Evolutionary conservation across 2,329 filamentous ascomycete species (phyloP).

Genomic region (Exophiala mesophila): DNA sequence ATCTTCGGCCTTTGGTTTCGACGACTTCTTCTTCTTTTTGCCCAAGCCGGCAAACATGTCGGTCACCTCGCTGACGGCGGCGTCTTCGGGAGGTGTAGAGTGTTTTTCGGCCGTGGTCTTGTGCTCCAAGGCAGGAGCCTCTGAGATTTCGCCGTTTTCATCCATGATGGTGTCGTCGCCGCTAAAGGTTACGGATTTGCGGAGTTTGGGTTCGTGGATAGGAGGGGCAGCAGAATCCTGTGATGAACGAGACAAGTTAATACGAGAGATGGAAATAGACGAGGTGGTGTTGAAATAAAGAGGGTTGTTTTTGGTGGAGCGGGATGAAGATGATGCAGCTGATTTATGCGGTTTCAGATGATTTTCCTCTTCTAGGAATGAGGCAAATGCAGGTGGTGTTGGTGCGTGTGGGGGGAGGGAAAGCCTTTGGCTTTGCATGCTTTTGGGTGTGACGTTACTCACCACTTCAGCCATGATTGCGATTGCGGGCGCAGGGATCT

Average conservation of each 20-base stretch:
- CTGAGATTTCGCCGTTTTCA: slow-evolving; percentile 78
- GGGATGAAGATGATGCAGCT: slow-evolving; percentile 14
- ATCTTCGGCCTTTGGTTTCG: slow-evolving; percentile 52
- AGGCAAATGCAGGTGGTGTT: slow-evolving; percentile 6
- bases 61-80: slow-evolving; percentile 61
- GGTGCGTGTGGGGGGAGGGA: slow-evolving; percentile 19
- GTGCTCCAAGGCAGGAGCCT: slow-evolving; percentile 59
- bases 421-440: background rate
- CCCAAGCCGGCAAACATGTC: slow-evolving; percentile 64
- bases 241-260: slow-evolving; percentile 26
- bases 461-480: slow-evolving; percentile 27
- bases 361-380: slow-evolving; percentile 9
- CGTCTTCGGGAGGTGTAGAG: slow-evolving; percentile 45
- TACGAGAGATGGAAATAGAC: slow-evolving; percentile 10
- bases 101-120: slow-evolving; percentile 80
- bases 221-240: slow-evolving; percentile 20
- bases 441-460: slow-evolving; percentile 16
- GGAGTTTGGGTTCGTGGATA: slow-evolving; percentile 59
- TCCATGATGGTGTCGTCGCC: slow-evolving; percentile 84
- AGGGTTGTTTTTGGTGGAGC: slow-evolving; percentile 12
- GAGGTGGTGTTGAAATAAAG: slow-evolving; percentile 6
- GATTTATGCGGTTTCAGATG: slow-evolving; percentile 16
- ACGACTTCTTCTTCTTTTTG: slow-evolving; percentile 66
- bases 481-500: too few relatives aligned
- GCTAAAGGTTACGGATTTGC: slow-evolving; percentile 92